Evolutionary conservation across 1,284 basidiomycete species (phyloP), one percentile per base, ranked within the genome.

Genomic region (Microbotryomycetes sp.): DNA sequence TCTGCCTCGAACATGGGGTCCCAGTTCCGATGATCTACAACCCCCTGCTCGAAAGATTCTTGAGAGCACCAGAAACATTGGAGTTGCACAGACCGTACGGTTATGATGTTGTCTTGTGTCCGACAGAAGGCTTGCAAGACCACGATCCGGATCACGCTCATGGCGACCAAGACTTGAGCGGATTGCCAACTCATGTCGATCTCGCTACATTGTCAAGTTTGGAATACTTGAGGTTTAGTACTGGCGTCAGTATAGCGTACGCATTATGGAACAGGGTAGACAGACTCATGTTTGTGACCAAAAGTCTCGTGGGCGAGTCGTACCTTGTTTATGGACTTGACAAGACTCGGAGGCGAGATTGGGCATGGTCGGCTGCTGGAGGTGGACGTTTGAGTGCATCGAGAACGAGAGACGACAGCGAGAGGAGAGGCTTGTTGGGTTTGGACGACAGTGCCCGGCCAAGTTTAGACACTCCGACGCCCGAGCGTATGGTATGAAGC

Each of bases 261-360:
- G 67, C 65, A 2, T 56, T 69, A 6, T 41, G 62, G 3, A 69
- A 69, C 30, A 41, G 35, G 9, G 26, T 52, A 13, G 51, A 52
- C 23, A 52, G 51, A 52, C 21, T 52, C 51, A 52, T 45, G 66
- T 62, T 69, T 23, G 59, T 67, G 4, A 54, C 61, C 15, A 69
- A 69, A 30, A 58, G 57, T 5, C 61, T 70, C 47, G 63, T 65
- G 16, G 62, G 67, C 27, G 69, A 69, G 31, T 41, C 45, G 2
- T 68, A 66, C 31, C 54, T 69, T 29, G 46, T 69, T 2, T 68
- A 66, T 51, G 68, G 68, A 0, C 56, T 69, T 15, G 60, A 67
- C 24, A n/a, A 52, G 9, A 41, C 9, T 41, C 35, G 18, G 18
- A 41, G 35, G 35, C 9, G 35, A 41, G 35, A 41, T 41, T 41